These are phyloP conservation scores for Irpex sp. DNA, from an alignment of 1,284 basidiomycete species.

Conservation along the genomic window DNA sequence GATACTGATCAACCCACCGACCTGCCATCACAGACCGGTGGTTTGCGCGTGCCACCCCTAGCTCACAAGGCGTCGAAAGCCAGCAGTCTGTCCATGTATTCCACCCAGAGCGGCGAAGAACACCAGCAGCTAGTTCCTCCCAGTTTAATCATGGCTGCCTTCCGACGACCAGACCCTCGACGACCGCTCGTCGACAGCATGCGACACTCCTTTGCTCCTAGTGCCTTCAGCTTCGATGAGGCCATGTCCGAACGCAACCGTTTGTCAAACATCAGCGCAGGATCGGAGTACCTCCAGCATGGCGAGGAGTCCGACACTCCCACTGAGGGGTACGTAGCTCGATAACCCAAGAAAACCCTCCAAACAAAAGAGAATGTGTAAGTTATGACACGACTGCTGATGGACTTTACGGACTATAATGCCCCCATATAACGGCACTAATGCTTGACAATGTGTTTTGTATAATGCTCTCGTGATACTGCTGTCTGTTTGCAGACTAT, in stretches of 20 bases:
- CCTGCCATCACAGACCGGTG: not conserved
- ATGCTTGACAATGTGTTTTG: not conserved
- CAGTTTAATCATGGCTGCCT: conserved; percentile 22
- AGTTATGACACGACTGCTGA: not conserved
- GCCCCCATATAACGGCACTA: not conserved
- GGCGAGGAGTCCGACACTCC: conserved; percentile 14
- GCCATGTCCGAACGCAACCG: conserved; percentile 16
- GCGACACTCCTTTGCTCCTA: conserved; percentile 18
- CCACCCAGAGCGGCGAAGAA: conserved; percentile 31
- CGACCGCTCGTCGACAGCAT: conserved; percentile 20
- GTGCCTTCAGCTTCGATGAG: conserved; percentile 19
- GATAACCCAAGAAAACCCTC: not conserved
- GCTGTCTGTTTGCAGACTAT: not conserved
- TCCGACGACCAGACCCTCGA: conserved; percentile 20
- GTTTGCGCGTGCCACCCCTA: conserved; percentile 3
- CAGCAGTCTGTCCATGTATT: conserved; percentile 31
- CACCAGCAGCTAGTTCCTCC: conserved; percentile 22
- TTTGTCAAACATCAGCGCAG: conserved; percentile 26
- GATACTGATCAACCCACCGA: not conserved
- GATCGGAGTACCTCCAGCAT: conserved; percentile 25
- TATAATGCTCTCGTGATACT: not conserved
- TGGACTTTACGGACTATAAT: not conserved
- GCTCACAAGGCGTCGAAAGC: conserved; percentile 25
- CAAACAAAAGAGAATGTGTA: not conserved
- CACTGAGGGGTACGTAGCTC: conserved; percentile 13